Conservation (phyloP, 78 protist species). For the Dictyostelium citrinum region DNA sequence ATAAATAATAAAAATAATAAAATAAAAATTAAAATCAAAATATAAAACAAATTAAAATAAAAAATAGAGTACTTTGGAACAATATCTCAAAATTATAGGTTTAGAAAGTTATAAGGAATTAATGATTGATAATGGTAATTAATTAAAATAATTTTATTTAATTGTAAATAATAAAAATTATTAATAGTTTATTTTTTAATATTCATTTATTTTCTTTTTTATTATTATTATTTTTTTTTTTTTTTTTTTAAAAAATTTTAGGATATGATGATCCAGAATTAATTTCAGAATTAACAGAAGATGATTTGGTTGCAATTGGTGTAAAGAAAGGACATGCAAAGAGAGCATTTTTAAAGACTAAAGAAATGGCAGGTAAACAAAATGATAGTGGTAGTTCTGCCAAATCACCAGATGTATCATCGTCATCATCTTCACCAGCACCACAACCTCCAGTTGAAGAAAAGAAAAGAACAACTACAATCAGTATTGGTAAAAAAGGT, state of each 20-base stretch:
- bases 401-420: neutral
- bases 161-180: no score
- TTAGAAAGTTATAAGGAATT: conserved; percentile 15
- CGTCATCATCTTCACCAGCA: neutral
- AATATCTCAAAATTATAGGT: conserved; percentile 41
- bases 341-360: conserved; percentile 51
- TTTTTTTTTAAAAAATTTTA: neutral
- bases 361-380: neutral
- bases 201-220: no score
- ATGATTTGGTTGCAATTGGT: conserved; percentile 58
- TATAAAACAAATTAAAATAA: neutral
- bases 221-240: neutral
- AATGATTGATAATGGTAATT: conserved; percentile 51
- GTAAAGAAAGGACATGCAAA: conserved; percentile 73
- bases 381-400: neutral
- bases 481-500: conserved; percentile 32
- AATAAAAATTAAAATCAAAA: neutral
- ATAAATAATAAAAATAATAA: neutral
- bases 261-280: conserved; percentile 75
- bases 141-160: neutral
- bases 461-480: conserved; percentile 3
- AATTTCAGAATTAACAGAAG: conserved; percentile 66
- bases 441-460: neutral
- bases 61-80: conserved; percentile 40
- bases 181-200: no score